Percentiles rank a stretch among this genome's conserved stretches.
Evolutionary conservation across 1,284 basidiomycete species (phyloP).

Genomic region (Leucocoprinus gongylophorus): DNA sequence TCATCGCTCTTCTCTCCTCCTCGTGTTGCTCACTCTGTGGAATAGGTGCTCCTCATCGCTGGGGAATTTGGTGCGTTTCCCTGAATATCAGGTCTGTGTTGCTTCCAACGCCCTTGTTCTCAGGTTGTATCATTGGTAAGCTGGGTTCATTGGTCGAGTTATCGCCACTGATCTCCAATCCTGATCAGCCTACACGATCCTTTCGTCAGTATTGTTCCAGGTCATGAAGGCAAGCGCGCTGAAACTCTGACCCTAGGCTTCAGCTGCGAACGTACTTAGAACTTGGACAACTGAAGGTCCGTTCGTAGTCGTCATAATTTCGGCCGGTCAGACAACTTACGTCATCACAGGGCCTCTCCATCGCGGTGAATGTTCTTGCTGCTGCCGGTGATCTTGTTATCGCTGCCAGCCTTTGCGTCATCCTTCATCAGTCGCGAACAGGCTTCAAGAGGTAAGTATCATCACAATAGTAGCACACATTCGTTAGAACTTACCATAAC

Average conservation of each 20-base stretch:
- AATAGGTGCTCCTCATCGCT: slow-evolving; percentile 33
- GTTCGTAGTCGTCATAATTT: not conserved
- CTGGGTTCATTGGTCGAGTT: not conserved
- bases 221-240: not conserved
- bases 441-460: slow-evolving; percentile 41
- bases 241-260: slow-evolving; percentile 19
- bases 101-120: not conserved
- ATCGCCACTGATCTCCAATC: not conserved
- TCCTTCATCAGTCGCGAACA: slow-evolving; percentile 48
- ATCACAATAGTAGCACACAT: not conserved
- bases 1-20: not conserved
- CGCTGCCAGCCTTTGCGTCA: slow-evolving; percentile 40
- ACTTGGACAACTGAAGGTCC: slow-evolving; percentile 16
- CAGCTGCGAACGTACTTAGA: slow-evolving; percentile 18
- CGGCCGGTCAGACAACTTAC: not conserved
- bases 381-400: slow-evolving; percentile 52
- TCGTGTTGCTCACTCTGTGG: not conserved
- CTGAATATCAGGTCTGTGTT: not conserved
- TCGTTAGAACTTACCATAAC: not conserved
- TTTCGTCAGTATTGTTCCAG: slow-evolving; percentile 30
- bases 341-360: slow-evolving; percentile 35
- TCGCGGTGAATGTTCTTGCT: slow-evolving; percentile 46
- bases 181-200: slow-evolving; percentile 32
- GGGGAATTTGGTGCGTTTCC: slow-evolving; percentile 43
- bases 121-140: slow-evolving; percentile 35